These are phyloP conservation scores for Coniferiporia sulphurascens DNA, from an alignment of 1,284 basidiomycete species.

Conservation along the genomic window DNA sequence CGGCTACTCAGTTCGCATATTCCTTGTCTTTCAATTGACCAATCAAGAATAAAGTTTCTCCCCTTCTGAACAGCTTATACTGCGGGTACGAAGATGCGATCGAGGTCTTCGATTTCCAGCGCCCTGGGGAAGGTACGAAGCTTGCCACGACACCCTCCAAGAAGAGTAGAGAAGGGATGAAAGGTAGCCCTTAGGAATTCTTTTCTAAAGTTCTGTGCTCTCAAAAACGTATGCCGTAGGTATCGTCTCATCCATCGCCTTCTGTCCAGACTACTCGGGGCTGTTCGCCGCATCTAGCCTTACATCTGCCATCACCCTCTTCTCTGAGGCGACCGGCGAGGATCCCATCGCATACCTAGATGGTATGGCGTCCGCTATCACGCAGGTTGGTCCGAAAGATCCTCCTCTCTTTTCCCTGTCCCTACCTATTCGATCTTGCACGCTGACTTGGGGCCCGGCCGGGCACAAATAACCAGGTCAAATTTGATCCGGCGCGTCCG, in stretches of 20 bases:
- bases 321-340: conserved; percentile 55
- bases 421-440: background rate
- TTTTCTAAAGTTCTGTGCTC: background rate
- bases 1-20: conserved; percentile 55
- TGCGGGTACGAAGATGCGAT: conserved; percentile 89
- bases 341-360: conserved; percentile 61
- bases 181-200: conserved; percentile 45
- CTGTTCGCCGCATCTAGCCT: conserved; percentile 65
- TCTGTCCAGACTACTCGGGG: conserved; percentile 63
- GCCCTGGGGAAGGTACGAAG: conserved; percentile 70
- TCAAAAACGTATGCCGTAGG: conserved; percentile 39
- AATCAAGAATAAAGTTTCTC: background rate
- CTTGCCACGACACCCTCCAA: conserved; percentile 72
- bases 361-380: conserved; percentile 57
- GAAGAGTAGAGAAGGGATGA: conserved; percentile 79
- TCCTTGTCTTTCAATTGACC: background rate
- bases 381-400: conserved; percentile 49
- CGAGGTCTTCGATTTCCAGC: conserved; percentile 78
- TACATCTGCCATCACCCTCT: conserved; percentile 67
- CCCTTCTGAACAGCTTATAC: conserved; percentile 57
- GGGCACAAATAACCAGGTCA: conserved; percentile 44
- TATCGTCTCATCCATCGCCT: conserved; percentile 79
- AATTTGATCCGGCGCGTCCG: conserved; percentile 71
- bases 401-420: no score
- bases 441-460: background rate